These are phyloP conservation scores for Teratosphaeria pseudoeucalypti DNA, from an alignment of 2,329 filamentous ascomycete genomes.

Conservation along the genomic window DNA sequence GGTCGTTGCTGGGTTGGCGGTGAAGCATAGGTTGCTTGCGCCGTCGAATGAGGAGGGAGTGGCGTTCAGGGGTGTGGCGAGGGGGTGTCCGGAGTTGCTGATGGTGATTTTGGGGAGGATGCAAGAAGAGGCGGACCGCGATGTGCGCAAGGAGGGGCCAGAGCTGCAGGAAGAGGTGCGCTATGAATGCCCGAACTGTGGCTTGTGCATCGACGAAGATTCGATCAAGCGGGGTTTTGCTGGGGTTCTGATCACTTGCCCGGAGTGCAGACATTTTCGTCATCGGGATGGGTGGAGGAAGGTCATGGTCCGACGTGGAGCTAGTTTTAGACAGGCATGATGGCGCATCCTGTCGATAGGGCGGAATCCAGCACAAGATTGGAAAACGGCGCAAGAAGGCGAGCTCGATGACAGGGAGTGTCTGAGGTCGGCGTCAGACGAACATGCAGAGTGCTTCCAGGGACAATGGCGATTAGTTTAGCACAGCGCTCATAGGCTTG, in stretches of 20 bases:
- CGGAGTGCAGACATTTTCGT: not conserved
- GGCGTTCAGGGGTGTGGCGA: not conserved
- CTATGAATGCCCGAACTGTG: not conserved
- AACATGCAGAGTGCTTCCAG: too few relatives aligned
- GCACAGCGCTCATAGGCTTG: too few relatives aligned
- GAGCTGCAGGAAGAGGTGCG: not conserved
- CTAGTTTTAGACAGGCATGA: not conserved
- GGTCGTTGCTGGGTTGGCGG: not conserved
- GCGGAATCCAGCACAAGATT: not conserved
- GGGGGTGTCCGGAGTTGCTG: not conserved
- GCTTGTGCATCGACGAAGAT: not conserved
- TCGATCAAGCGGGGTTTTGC: too few relatives aligned
- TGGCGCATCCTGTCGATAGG: not conserved
- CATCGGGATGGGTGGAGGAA: not conserved
- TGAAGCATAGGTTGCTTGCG: not conserved
- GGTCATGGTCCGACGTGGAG: not conserved
- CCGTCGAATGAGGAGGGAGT: not conserved
- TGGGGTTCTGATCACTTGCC: not conserved
- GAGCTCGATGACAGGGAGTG: too few relatives aligned
- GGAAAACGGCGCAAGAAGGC: not conserved
- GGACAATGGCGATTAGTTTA: too few relatives aligned
- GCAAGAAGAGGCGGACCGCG: not conserved
- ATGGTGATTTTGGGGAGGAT: not conserved
- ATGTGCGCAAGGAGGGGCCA: not conserved
- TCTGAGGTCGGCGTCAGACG: too few relatives aligned